Evolutionary conservation across 768 basidiomycete species (phyloP), one percentile per base, ranked within the genome.

Genomic region (Russula vinacea): DNA sequence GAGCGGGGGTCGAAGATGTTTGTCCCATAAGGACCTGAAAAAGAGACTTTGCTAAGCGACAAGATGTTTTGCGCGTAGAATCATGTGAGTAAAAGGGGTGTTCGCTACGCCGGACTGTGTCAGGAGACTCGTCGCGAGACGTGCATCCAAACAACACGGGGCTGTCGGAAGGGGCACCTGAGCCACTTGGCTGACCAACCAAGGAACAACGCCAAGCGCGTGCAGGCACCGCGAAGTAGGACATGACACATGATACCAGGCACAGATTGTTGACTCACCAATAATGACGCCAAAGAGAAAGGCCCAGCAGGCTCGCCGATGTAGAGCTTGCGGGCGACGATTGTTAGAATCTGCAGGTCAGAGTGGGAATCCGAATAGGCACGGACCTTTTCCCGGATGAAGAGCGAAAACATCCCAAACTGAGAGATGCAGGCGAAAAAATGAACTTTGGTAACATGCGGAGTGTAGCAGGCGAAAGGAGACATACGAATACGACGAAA

Each of bases 301-400:
- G 0, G 96, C 94, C 85, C 92, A 92, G 68, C 90, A 91, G 16
- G 97, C 94, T 99, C 97, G 65, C 97, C 97, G 62, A 98, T 86
- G 73, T 97, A 98, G 29, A 96, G 75, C 84, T 92, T 92, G 58
- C 33, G 40, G 39, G 40, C 5, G 14, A 16, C 53, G 60, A 7
- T 19, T 44, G 58, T 60, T 61, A 64, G 24, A 52, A 35, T 49
- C 56, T 2, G 39, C n/a, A 26, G 13, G 14, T n/a, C 39, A 33
- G 40, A 14, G 40, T 4, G 53, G 33, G 29, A 62, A 24, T 45
- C 16, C 10, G 16, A 22, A 16, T 17, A 19, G 16, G 29, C n/a
- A 73, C 78, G 49, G 58, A 88, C 89, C 78, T 83, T 86, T 78
- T 95, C 93, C 71, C 94, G 88, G 70, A 98, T 82, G 69, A 98